phyloP scores from a whole-genome alignment of 2,329 filamentous ascomycete species.

The Cordyceps pruinosa region DNA sequence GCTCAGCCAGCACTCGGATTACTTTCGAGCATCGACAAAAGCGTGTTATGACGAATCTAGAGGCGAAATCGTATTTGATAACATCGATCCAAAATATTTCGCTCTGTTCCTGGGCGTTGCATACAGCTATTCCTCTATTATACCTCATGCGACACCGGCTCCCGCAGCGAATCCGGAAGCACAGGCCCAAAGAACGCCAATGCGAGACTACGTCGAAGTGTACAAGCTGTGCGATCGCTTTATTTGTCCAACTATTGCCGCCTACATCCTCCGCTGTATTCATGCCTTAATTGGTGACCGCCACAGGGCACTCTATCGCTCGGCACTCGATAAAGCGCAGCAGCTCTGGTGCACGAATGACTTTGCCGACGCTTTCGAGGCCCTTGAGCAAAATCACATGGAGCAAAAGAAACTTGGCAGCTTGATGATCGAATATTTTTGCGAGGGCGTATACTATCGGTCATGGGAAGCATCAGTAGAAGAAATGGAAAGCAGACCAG shows the following conservation, averaged over 20 bases:
- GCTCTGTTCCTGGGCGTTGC: conserved; percentile 29
- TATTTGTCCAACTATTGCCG: conserved; percentile 23
- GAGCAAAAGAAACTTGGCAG: conserved; percentile 19
- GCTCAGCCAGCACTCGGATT: conserved; percentile 27
- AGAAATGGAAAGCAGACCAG: conserved; percentile 21
- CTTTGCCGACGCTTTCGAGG: conserved; percentile 31
- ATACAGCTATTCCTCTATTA: conserved; percentile 28
- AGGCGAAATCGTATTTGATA: conserved; percentile 24
- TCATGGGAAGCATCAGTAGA: conserved; percentile 22
- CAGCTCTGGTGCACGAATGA: conserved; percentile 26
- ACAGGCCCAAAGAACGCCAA: conserved; percentile 19
- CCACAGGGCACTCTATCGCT: conserved; percentile 27
- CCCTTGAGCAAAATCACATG: conserved; percentile 19
- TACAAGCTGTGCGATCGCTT: conserved; percentile 32
- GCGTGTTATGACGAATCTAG: conserved; percentile 23
- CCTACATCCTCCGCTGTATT: conserved; percentile 26
- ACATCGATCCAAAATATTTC: conserved; percentile 28
- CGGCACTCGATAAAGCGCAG: conserved; percentile 19
- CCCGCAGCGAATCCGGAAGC: conserved; percentile 22
- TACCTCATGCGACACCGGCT: conserved; percentile 22
- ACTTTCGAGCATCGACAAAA: conserved; percentile 25
- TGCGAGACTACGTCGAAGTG: conserved; percentile 29
- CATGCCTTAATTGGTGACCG: conserved; percentile 24
- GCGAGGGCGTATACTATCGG: conserved; percentile 24
- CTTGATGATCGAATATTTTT: conserved; percentile 27